Base-by-base conservation (phyloP, 805 yeast genomes). In the Yamadazyma scolyti region DNA sequence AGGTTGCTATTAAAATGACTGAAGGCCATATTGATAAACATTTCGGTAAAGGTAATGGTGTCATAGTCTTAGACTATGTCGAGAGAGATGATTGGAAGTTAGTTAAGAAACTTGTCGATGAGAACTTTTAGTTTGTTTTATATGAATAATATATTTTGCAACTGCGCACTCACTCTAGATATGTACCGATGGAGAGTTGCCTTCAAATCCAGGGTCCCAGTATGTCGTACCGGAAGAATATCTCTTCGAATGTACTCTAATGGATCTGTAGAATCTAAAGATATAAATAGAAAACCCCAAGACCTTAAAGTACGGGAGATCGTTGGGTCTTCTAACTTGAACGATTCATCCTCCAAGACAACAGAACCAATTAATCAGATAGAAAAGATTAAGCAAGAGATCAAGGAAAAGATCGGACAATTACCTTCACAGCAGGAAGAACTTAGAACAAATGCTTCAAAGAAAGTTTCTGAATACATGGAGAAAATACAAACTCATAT, bases 51-150 rank as follows among this genome's bases (percentile, higher is more conserved):
- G 80, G 81, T 18, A 63, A 68, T 39, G 93, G 93, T 23, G 64
- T 82, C 24, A 63, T 82, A 27, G 75, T 83, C 16, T 56, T 82
- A 50, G 93, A 83, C 52, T 83, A 74, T 47, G 73, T 77, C 23
- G 87, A 80, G 36, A 50, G 58, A 10, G 63, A 79, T 35, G 61
- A 77, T 48, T 82, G 87, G 87, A 64, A 60, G 43, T 52, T 77
- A 35, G 71, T 68, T 16, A 65, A 61, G 43, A 51, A 52, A 21
- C 59, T 82, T 33, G 66, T 81, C 32, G 69, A 75, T 42, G 63
- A 70, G 42, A 79, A 79, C 47, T 65, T 65, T 37, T 58, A 44
- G n/a, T n/a, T n/a, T n/a, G n/a, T n/a, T n/a, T n/a, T n/a, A n/a
- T n/a, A n/a, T n/a, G n/a, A n/a, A n/a, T n/a, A n/a, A n/a, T n/a